A percentile compares a stretch with the other conserved stretches of the same genome.
These are phyloP conservation scores for Parastagonospora nodorum DNA, from an alignment of 2,329 filamentous ascomycete genomes.

Conservation along the genomic window DNA sequence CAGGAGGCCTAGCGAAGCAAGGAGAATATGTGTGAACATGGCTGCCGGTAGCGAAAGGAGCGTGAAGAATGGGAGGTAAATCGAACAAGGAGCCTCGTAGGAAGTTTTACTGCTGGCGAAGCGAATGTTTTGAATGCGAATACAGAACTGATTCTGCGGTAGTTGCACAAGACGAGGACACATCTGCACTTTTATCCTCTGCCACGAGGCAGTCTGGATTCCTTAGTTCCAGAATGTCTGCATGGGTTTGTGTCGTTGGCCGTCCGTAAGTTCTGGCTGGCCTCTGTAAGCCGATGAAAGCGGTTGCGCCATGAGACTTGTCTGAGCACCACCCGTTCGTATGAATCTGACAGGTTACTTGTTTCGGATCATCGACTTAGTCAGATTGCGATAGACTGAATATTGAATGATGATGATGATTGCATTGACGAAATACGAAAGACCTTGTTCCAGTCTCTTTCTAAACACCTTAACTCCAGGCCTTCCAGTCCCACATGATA, in stretches of 20 bases:
- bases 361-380: conserved; percentile 2
- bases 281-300: conserved; percentile 26
- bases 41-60: conserved; percentile 10
- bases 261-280: conserved; percentile 22
- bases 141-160: conserved; percentile 11
- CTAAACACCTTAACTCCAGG: conserved; percentile 38
- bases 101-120: conserved; percentile 12
- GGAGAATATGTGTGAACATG: conserved; percentile 37
- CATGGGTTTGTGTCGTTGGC: conserved; percentile 26
- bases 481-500: conserved; percentile 26
- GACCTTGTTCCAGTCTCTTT: conserved; percentile 30
- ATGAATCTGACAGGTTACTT: conserved; percentile 18
- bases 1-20: conserved; percentile 38
- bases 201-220: conserved; percentile 36
- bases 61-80: conserved; percentile 25
- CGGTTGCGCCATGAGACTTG: conserved; percentile 26
- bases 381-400: conserved; percentile 14
- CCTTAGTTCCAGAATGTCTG: conserved; percentile 36
- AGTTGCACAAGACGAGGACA: conserved; percentile 16
- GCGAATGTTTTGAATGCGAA: conserved; percentile 17
- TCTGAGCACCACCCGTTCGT: conserved; percentile 22
- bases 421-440: conserved; percentile 20
- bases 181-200: conserved; percentile 34
- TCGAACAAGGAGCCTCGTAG: conserved; percentile 11
- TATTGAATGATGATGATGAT: conserved; percentile 12